These are phyloP conservation scores for Simplicillium aogashimaense DNA, from an alignment of 2,329 filamentous ascomycete genomes.

Conservation along the genomic window DNA sequence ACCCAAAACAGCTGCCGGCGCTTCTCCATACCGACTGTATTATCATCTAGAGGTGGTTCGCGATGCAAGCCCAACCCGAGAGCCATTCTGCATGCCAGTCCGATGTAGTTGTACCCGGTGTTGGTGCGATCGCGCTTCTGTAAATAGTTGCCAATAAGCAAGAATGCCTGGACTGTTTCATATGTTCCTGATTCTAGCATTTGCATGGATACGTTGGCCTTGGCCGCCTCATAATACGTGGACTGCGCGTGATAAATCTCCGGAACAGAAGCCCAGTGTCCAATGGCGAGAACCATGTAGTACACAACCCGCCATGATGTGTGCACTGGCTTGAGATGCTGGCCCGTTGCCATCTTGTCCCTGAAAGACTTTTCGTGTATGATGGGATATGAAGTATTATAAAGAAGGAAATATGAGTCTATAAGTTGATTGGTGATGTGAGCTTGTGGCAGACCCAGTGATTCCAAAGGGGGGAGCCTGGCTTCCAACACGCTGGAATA, in stretches of 20 bases:
- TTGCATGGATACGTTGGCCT: slow-evolving; percentile 23
- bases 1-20: slow-evolving; percentile 21
- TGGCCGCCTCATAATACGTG: slow-evolving; percentile 14
- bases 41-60: slow-evolving; percentile 16
- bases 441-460: too few species aligned
- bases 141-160: slow-evolving; percentile 32
- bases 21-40: slow-evolving; percentile 17
- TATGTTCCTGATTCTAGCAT: slow-evolving; percentile 30
- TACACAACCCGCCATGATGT: too few species aligned
- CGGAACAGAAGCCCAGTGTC: slow-evolving; percentile 1
- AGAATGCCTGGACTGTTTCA: slow-evolving; percentile 28
- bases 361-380: too few species aligned
- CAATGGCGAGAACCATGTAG: too few species aligned
- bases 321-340: too few species aligned
- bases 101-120: slow-evolving; percentile 37
- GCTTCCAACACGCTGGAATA: too few species aligned
- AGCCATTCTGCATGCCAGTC: slow-evolving; percentile 34
- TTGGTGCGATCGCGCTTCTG: slow-evolving; percentile 37
- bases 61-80: slow-evolving; percentile 34
- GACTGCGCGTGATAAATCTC: slow-evolving; percentile 8
- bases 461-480: too few species aligned
- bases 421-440: too few species aligned
- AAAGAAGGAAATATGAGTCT: too few species aligned
- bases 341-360: too few species aligned
- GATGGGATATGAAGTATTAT: too few species aligned